Evolutionary conservation across 257 asterid species (phyloP).

Genomic region (Nicotiana attenuata): DNA sequence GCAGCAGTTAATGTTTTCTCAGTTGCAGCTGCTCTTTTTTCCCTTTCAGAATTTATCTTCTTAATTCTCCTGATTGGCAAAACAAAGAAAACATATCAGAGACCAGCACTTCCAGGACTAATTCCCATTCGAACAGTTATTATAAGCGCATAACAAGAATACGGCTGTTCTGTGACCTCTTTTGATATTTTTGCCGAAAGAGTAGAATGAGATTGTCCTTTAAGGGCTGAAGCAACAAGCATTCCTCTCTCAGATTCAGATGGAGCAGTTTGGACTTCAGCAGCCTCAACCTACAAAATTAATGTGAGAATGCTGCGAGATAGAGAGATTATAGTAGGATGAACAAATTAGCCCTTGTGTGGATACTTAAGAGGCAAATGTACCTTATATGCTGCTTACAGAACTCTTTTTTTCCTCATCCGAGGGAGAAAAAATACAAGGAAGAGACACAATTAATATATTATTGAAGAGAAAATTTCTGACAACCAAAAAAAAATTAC

Average conservation of each 20-base stretch:
- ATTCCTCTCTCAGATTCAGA: conserved; percentile 15
- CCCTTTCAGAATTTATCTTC: conserved; percentile 73
- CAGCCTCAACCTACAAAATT: conserved; percentile 59
- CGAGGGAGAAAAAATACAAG: not conserved
- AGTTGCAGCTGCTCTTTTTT: conserved; percentile 92
- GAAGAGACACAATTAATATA: not conserved
- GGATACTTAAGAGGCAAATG: not conserved
- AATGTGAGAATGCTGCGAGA: not conserved
- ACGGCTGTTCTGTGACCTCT: conserved; percentile 47
- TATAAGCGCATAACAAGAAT: not conserved
- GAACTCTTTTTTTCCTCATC: not conserved
- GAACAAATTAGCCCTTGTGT: not conserved
- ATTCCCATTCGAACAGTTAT: not conserved
- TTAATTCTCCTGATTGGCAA: conserved; percentile 47
- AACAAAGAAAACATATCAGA: not conserved
- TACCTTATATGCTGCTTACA: not conserved
- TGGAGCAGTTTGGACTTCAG: conserved; percentile 40
- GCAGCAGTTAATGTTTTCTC: conserved; percentile 75
- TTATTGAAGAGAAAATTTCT: not conserved
- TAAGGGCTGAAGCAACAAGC: conserved; percentile 24
- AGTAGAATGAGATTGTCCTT: conserved; percentile 30
- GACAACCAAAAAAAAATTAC: not conserved
- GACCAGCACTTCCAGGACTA: not conserved
- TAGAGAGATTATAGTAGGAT: not conserved
- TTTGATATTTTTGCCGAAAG: conserved; percentile 38